Evolutionary conservation across 169 alveolate species (phyloP).

Genomic region (Condylostoma magnum): DNA sequence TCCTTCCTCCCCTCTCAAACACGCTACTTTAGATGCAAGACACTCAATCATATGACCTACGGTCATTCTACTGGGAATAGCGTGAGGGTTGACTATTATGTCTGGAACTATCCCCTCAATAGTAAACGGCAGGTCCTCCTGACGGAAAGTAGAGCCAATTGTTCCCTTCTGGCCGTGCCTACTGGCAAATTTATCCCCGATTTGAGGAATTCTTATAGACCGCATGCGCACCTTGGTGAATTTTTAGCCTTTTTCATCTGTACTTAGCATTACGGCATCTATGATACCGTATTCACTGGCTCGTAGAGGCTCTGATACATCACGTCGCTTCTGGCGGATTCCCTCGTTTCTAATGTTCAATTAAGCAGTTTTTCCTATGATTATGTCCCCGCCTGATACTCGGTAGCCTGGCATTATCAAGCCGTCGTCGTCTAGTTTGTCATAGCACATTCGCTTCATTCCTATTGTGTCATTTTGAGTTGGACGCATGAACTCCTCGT

Average conservation of each 20-base stretch:
- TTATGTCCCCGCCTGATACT: slow-evolving; percentile 97
- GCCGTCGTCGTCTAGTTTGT: slow-evolving; percentile 97
- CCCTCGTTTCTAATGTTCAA: slow-evolving; percentile 69
- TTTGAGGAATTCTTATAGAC: slow-evolving; percentile 95
- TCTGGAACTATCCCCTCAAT: slow-evolving; percentile 98
- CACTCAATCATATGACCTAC: slow-evolving; percentile 99
- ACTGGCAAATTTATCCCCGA: slow-evolving; percentile 99
- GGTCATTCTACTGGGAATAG: slow-evolving; percentile 99
- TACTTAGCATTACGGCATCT: slow-evolving; percentile 95
- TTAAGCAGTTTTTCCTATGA: slow-evolving; percentile 96
- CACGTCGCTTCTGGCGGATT: slow-evolving; percentile 72
- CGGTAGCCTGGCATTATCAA: slow-evolving; percentile 96
- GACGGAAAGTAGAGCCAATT: slow-evolving; percentile 97
- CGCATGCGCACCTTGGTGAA: slow-evolving; percentile 97
- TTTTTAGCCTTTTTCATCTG: slow-evolving; percentile 93
- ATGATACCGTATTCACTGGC: slow-evolving; percentile 96
- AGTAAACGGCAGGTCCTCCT: slow-evolving; percentile 99
- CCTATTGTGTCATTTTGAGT: slow-evolving; percentile 81
- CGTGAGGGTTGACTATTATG: slow-evolving; percentile 99
- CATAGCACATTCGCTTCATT: slow-evolving; percentile 92
- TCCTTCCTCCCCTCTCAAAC: slow-evolving; percentile 97
- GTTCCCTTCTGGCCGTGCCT: slow-evolving; percentile 99
- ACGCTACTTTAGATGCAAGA: slow-evolving; percentile 95
- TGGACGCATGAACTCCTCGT: slow-evolving; percentile 93
- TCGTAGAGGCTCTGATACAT: slow-evolving; percentile 92